Conservation (phyloP, 495 filamentous ascomycete species). For the Penicillium parvum region DNA sequence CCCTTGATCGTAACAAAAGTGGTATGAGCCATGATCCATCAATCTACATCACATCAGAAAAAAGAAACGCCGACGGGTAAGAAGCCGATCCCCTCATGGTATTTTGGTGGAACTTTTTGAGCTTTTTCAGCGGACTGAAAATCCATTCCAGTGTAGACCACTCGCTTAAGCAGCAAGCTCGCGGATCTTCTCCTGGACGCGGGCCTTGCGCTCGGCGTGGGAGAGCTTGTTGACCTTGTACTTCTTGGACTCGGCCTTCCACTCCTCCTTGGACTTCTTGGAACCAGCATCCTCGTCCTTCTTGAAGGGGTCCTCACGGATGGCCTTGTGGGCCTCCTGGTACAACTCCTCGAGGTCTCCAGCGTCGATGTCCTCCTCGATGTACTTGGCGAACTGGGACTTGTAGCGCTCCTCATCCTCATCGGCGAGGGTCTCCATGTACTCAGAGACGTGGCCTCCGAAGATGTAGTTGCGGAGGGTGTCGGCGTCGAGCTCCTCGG, state of each 20-base stretch:
- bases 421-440: constrained; percentile 99
- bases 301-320: constrained; percentile 97
- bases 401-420: constrained; percentile 99
- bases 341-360: constrained; percentile 98
- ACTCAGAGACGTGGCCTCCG: constrained; percentile 96
- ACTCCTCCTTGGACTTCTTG: constrained; percentile 95
- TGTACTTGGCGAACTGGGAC: constrained; percentile 94
- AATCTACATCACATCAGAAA: constrained; percentile 27
- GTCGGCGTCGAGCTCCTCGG: constrained; percentile 95
- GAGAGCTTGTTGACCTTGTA: constrained; percentile 70
- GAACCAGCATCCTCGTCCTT: constrained; percentile 71
- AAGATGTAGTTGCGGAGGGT: constrained; percentile 98
- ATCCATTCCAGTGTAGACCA: constrained; percentile 18
- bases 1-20: constrained; percentile 25
- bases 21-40: constrained; percentile 30
- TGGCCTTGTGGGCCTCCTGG: constrained; percentile 87
- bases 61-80: constrained; percentile 25
- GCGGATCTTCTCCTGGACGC: constrained; percentile 85
- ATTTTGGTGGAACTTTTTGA: constrained; percentile 22
- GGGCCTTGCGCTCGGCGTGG: constrained; percentile 70
- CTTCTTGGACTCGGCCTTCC: constrained; percentile 94
- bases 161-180: constrained; percentile 45
- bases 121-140: constrained; percentile 15
- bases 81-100: constrained; percentile 26
- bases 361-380: constrained; percentile 93